A percentile compares a stretch with the other conserved stretches of the same genome.
These are phyloP conservation scores for Solanum hybrid DNA, from an alignment of 305 asterid genomes.

Conservation along the genomic window DNA sequence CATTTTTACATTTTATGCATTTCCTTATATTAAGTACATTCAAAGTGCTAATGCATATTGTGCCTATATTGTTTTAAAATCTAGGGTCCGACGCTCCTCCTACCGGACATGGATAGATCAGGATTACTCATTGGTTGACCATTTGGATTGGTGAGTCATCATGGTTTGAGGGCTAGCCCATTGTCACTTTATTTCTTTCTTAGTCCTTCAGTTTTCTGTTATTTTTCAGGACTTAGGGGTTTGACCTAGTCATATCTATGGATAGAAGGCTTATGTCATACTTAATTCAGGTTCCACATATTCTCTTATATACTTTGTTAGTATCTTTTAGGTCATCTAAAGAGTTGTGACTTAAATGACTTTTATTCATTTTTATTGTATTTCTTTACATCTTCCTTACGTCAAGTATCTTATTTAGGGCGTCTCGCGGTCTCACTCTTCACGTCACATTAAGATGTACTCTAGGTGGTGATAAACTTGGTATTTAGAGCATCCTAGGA, in stretches of 20 bases:
- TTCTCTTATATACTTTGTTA: background rate
- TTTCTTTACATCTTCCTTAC: background rate
- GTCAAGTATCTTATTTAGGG: background rate
- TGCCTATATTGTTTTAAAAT: background rate
- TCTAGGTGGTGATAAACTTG: too few species aligned
- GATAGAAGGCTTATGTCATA: background rate
- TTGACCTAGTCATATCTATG: background rate
- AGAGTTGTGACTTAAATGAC: background rate
- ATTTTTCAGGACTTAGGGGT: background rate
- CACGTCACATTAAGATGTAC: background rate
- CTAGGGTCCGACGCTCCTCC: background rate
- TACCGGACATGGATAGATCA: background rate
- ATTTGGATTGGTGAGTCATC: background rate
- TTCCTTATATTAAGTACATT: background rate
- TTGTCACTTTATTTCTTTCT: background rate
- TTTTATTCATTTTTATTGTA: background rate
- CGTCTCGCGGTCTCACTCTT: background rate
- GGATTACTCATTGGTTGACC: background rate
- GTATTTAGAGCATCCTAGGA: background rate
- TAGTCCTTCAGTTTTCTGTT: background rate
- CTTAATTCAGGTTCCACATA: background rate
- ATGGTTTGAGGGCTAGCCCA: background rate
- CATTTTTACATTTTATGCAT: background rate
- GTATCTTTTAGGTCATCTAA: background rate
- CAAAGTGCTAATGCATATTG: background rate